Percentiles rank a stretch among this genome's conserved stretches.
Evolutionary conservation across 805 yeast genomes (phyloP).

Genomic region (Candida peoriensis): DNA sequence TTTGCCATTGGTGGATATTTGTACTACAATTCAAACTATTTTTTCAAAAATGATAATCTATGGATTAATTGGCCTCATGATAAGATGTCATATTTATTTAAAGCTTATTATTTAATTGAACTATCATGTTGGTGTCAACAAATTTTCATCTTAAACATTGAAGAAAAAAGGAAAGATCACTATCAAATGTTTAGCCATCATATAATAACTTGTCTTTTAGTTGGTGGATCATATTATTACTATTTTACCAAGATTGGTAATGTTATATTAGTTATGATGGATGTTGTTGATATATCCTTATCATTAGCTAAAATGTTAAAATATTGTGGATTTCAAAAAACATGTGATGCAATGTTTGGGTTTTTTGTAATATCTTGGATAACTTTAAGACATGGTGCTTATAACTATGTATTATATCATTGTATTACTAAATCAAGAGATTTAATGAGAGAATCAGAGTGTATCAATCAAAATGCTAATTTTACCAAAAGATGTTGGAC

Average conservation of each 20-base stretch:
- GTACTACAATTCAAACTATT: slow-evolving; percentile 55
- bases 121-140: slow-evolving; percentile 82
- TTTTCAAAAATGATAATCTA: slow-evolving; percentile 48
- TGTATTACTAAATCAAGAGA: slow-evolving; percentile 41
- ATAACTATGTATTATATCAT: slow-evolving; percentile 61
- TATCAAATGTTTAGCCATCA: slow-evolving; percentile 87
- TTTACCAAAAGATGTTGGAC: slow-evolving; percentile 48
- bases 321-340: slow-evolving; percentile 54
- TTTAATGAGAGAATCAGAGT: slow-evolving; percentile 42
- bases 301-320: slow-evolving; percentile 72
- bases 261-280: slow-evolving; percentile 74
- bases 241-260: slow-evolving; percentile 77
- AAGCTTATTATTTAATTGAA: slow-evolving; percentile 66
- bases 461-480: slow-evolving; percentile 29
- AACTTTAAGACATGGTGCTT: slow-evolving; percentile 64
- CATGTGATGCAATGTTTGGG: slow-evolving; percentile 68
- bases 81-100: slow-evolving; percentile 45
- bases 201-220: slow-evolving; percentile 65
- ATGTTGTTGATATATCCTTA: slow-evolving; percentile 69
- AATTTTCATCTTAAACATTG: slow-evolving; percentile 69
- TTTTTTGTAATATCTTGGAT: slow-evolving; percentile 69
- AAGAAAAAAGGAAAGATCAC: slow-evolving; percentile 76
- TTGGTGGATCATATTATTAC: slow-evolving; percentile 66
- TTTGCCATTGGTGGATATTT: slow-evolving; percentile 54
- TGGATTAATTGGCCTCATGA: slow-evolving; percentile 75